Percentiles rank a stretch among this genome's conserved stretches.
These are phyloP conservation scores for Alternaria infectoria DNA, from an alignment of 2,329 filamentous ascomycete species.

Conservation along the genomic window DNA sequence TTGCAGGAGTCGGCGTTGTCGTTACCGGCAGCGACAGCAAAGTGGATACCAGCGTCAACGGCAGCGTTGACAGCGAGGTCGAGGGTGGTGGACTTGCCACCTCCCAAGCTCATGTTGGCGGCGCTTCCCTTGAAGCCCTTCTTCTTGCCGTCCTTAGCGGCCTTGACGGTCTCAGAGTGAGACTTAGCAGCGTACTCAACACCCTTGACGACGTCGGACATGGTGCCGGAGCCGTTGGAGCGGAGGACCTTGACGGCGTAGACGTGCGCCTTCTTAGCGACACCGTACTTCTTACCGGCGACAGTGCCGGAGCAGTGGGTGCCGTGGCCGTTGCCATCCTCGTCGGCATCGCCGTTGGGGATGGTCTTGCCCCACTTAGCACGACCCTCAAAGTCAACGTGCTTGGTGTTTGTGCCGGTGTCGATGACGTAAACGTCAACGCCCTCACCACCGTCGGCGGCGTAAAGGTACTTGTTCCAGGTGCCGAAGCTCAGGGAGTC, in stretches of 20 bases:
- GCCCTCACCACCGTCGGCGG: conserved; percentile 88
- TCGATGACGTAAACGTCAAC: conserved; percentile 99
- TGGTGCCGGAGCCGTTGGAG: conserved; percentile 96
- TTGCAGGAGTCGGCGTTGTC: conserved; percentile 99
- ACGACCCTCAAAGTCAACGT: conserved; percentile 97
- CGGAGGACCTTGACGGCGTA: conserved; percentile 98
- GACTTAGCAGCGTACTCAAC: conserved; percentile 90
- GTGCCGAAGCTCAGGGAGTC: conserved; percentile 83
- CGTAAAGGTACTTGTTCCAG: conserved; percentile 98
- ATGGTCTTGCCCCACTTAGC: conserved; percentile 98
- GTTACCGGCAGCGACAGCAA: conserved; percentile 96
- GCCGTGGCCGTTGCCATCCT: conserved; percentile 96
- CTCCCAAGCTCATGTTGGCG: conserved; percentile 99
- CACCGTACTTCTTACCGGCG: conserved; percentile 98
- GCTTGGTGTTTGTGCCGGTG: conserved; percentile 90
- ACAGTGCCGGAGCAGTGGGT: conserved; percentile 99
- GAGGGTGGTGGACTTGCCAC: conserved; percentile 92
- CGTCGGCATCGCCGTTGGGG: conserved; percentile 80
- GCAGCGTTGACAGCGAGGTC: conserved; percentile 94
- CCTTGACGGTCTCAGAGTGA: conserved; percentile 77
- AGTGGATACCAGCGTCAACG: conserved; percentile 90
- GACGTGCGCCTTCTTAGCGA: conserved; percentile 97
- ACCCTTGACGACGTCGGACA: conserved; percentile 98
- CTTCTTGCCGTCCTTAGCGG: conserved; percentile 84
- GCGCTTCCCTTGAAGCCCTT: conserved; percentile 99